phyloP scores from a whole-genome alignment of 768 basidiomycete species.

The Filobasidium wieringae region DNA sequence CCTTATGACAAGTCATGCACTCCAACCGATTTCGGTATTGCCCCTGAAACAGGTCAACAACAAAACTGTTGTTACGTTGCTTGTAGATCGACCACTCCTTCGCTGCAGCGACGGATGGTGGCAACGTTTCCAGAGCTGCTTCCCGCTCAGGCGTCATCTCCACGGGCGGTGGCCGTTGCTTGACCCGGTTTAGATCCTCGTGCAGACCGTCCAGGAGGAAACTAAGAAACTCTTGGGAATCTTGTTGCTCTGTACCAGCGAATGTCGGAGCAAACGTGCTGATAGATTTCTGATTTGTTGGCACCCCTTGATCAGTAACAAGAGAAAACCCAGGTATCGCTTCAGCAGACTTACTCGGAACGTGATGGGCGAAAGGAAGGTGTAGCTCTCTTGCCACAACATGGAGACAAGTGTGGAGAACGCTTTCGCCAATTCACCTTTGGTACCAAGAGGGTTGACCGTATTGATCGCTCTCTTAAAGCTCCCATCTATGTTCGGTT shows the following conservation, averaged over 20 bases:
- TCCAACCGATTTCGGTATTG: conserved; percentile 83
- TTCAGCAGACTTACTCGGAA: conserved; percentile 60
- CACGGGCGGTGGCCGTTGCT: conserved; percentile 55
- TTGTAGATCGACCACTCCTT: conserved; percentile 87
- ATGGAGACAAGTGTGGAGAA: conserved; percentile 75
- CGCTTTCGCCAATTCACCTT: conserved; percentile 65
- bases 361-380: conserved; percentile 64
- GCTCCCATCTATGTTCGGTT: conserved; percentile 29
- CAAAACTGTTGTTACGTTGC: conserved; percentile 77
- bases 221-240: conserved; percentile 91
- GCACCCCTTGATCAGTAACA: neutral
- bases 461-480: conserved; percentile 52
- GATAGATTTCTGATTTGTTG: conserved; percentile 46
- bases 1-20: conserved; percentile 81
- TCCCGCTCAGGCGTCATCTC: conserved; percentile 65
- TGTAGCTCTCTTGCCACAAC: conserved; percentile 76
- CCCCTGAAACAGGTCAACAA: conserved; percentile 96
- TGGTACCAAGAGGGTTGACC: conserved; percentile 73
- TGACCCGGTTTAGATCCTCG: conserved; percentile 73
- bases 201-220: conserved; percentile 87
- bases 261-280: conserved; percentile 59
- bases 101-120: conserved; percentile 76
- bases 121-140: conserved; percentile 72
- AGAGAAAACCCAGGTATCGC: neutral
- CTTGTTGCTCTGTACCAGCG: conserved; percentile 79